Evolutionary conservation across 768 basidiomycete species (phyloP), one percentile per base, ranked within the genome.

Genomic region (Pleurotus salmoneostramineus): DNA sequence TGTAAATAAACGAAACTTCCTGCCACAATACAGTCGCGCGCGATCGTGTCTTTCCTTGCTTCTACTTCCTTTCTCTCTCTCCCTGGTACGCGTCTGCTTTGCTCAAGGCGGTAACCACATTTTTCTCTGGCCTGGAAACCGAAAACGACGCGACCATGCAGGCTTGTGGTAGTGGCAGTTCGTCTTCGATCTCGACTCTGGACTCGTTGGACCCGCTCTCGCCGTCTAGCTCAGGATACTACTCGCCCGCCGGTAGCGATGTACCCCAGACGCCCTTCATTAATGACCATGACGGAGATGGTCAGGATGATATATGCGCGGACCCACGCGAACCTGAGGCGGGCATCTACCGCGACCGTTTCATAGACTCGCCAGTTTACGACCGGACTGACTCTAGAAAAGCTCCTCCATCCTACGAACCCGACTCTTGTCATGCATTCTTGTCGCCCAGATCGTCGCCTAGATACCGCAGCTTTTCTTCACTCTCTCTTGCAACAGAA

Each of bases 211-310:
- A 67, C 32, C 66, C 66, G 62, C 66, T 69, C 58, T 75, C 74
- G 42, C 72, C 74, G 40, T 64, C 64, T 27, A 63, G 59, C 37
- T 64, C 63, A 56, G 65, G 64, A 42, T 72, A 69, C 63, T 64
- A 69, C 50, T 63, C 65, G 27, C 66, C 65, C 14, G 56, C 73
- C 56, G 76, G 77, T 65, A 75, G 74, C 64, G 73, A 77, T 67
- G 65, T 70, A 56, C 66, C 77, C 55, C 69, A 74, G 60, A 77
- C 75, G 37, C 77, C 76, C 34, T 69, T 70, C 58, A 67, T 72
- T 15, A 67, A 69, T 58, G 68, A 71, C 54, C 52, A 55, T 62
- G 66, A 61, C 63, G 67, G 46, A 62, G 67, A 43, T 62, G 66
- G 59, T 27, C 21, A 27, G 63, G 67, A 59, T 60, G 62, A 44